Base-by-base conservation (phyloP, 2,329 filamentous ascomycete genomes). In the Grosmannia serpens region DNA sequence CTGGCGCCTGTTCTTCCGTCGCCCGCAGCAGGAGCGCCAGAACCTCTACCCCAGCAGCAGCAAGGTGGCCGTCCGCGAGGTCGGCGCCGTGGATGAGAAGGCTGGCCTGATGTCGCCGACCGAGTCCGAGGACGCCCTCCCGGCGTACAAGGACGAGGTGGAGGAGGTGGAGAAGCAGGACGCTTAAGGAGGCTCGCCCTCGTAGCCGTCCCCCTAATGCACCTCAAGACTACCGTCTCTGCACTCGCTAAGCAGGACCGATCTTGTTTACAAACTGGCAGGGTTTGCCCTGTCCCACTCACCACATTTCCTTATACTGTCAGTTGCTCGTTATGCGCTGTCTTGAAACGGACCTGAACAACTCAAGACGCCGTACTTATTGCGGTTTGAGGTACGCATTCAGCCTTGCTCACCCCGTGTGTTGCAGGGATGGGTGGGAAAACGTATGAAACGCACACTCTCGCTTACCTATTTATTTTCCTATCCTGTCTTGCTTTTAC, bases 1-100 rank as follows among this genome's bases (percentile, higher is more conserved):
- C 29, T 82, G 82, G 74, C 79, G 81, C 62, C 13, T 59, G 33
- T 71, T 77, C 61, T 68, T 85, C 61, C 73, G 74, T 65, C 79
- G 81, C 56, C 74, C 77, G 54, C 67, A 67, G 50, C 69, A 67
- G 57, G 22, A 60, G 60, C 44, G 59, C 53, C 58, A 59, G 51
- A 56, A 52, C n/a, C 52, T 26, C 56, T 60, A 53, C 52, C 61
- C 60, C 55, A 58, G 27, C 66, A 75, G 75, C 56, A 58, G 31
- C 66, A 75, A 75, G 68, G 67, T 70, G n/a, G 63, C 69, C 3
- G 63, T 63, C 15, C 60, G 65, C n/a, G 76, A 77, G 63, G 67
- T 65, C 53, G 71, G 67, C 41, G 65, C 61, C 17, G 59, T 59
- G 1, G 75, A 79, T 26, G 80, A 82, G 68, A 82, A 82, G 72